Conservation (phyloP, 1,139 yeast species). For the Scheffersomyces titani region DNA sequence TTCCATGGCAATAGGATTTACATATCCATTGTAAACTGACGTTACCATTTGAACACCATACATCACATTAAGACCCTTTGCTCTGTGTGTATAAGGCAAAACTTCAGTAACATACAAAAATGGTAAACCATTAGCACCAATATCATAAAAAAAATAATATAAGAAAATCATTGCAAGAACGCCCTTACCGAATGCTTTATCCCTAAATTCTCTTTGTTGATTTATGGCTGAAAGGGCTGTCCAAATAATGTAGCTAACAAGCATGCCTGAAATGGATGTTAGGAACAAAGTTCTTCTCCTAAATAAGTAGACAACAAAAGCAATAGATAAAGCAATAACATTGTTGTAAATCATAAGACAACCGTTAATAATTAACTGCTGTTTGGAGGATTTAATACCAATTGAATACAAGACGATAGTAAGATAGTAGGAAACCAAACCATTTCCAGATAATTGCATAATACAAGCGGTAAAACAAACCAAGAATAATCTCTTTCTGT, state of each 20-base stretch:
- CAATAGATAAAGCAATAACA: constrained; percentile 32
- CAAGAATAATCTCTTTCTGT: constrained; percentile 49
- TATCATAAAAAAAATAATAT: constrained; percentile 37
- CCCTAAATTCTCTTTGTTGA: constrained; percentile 34
- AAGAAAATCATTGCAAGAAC: constrained; percentile 49
- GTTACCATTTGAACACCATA: constrained; percentile 2
- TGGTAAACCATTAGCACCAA: constrained; percentile 44
- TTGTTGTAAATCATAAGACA: constrained; percentile 44
- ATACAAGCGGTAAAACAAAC: constrained; percentile 32
- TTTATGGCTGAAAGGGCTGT: constrained; percentile 39
- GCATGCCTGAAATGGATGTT: constrained; percentile 36
- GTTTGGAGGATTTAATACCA: constrained; percentile 45
- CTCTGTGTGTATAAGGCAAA: constrained; percentile 45
- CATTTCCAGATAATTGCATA: constrained; percentile 55
- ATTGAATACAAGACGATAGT: constrained; percentile 48
- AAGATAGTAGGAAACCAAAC: constrained; percentile 53
- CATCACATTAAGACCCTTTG: constrained; percentile 40
- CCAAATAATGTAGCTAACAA: constrained; percentile 39
- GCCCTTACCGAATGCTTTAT: constrained; percentile 38
- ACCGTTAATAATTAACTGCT: constrained; percentile 50
- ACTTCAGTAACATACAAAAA: constrained; percentile 42
- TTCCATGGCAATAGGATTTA: constrained; percentile 62
- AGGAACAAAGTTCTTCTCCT: constrained; percentile 50
- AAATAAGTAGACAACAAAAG: constrained; percentile 29
- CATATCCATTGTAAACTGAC: constrained; percentile 41